Evolutionary conservation across 2,329 filamentous ascomycete species (phyloP), one percentile per base, ranked within the genome.

Genomic region (Scedosporium aurantiacum): DNA sequence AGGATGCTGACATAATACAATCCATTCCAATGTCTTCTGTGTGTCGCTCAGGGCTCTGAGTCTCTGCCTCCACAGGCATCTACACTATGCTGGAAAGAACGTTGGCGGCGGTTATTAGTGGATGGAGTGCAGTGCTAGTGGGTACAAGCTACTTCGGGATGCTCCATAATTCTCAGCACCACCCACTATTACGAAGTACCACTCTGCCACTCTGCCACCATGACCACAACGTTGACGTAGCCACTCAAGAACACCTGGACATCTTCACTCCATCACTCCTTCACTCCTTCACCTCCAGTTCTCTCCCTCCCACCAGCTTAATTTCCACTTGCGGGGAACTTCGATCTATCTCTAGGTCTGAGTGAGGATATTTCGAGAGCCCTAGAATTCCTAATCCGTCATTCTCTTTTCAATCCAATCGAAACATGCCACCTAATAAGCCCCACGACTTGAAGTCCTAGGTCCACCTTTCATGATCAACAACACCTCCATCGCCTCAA

Each of bases 371-470:
- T 5, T 47, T 7, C 18, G 18, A 21, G 18, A 21, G 6, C 18
- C 18, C n/a, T 47, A 21, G 16, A 21, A 47, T 47, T 21, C 8
- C 43, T 21, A 47, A 21, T 14, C 16, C 18, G 18, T 14, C 43
- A 32, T 32, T 45, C 43, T 21, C 14, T 45, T 47, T 47, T 47
- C n/a, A 21, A n/a, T 47, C 43, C 14, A 21, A 27, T 25, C 50
- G n/a, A 52, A 28, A 21, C 58, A 61, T 41, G 60, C 60, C 32
- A 50, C 58, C 27, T 18, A 16, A 12, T 28, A 32, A n/a, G 16
- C 40, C 21, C 40, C 58, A 25, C 54, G 60, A 23, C 52, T 47
- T n/a, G 56, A 41, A 25, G 58, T 32, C 61, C 50, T 60, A 47
- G 32, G 27, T 32, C 45, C 25, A 40, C 37, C 21, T 50, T 54